These are phyloP conservation scores for Aureobasidium sp. DNA, from an alignment of 2,329 filamentous ascomycete genomes.

Conservation along the genomic window DNA sequence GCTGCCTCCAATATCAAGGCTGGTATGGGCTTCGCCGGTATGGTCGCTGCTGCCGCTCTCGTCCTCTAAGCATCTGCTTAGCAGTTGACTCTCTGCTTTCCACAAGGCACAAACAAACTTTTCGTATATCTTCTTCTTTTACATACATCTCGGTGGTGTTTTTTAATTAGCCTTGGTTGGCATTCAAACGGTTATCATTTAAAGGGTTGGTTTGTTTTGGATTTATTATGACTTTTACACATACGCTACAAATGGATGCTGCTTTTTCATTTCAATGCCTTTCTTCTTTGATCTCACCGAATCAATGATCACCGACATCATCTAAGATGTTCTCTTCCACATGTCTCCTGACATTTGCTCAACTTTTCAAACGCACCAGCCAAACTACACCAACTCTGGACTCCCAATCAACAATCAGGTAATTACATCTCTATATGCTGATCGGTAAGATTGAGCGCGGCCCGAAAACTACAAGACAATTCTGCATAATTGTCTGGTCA, in stretches of 20 bases:
- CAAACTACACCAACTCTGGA: too few species aligned
- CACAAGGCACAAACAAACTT: background rate
- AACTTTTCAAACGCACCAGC: too few species aligned
- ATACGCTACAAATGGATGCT: background rate
- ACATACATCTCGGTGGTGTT: background rate
- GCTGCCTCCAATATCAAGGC: constrained; percentile 11
- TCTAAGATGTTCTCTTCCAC: too few species aligned
- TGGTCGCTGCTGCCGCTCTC: constrained; percentile 12
- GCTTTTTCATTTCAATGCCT: background rate
- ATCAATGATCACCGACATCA: too few species aligned
- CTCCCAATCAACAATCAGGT: too few species aligned
- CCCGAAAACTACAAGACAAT: too few species aligned
- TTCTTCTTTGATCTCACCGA: too few species aligned
- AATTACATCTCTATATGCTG: too few species aligned
- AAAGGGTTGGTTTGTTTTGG: background rate
- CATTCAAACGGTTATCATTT: background rate
- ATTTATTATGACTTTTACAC: background rate
- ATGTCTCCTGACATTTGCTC: too few species aligned
- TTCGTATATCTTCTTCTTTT: constrained; percentile 1
- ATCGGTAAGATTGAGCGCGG: too few species aligned
- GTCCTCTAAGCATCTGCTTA: constrained; percentile 11
- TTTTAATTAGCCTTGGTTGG: constrained; percentile 1
- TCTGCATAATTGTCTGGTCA: too few species aligned
- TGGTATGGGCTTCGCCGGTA: constrained; percentile 8
- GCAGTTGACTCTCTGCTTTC: background rate